Evolutionary conservation across 2,329 filamentous ascomycete genomes (phyloP), one percentile per base, ranked within the genome.

Genomic region (Sarocladium brachiariae): DNA sequence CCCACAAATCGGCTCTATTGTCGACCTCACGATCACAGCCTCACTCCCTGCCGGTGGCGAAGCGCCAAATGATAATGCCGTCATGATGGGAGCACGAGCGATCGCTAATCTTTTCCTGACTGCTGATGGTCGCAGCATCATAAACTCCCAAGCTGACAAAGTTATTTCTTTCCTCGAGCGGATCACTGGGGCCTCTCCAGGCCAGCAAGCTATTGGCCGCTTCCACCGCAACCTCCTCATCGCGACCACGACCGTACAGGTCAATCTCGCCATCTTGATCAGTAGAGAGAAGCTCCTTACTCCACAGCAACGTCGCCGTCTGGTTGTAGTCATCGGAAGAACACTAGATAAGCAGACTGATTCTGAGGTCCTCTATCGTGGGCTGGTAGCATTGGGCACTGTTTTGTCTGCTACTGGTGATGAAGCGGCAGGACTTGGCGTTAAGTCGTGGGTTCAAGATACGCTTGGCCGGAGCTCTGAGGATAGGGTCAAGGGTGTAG

Each of bases 81-180:
- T 82, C 10, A 96, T 97, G 85, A 87, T 99, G 74, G 84, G 86
- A 0, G 75, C 89, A 11, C 86, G 93, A 3, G 80, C 85, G 13
- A 75, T 97, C 46, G 84, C 83, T 25, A 99, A 99, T 59, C 72
- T 96, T 7, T 96, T 96, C 62, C 78, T 81, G 53, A 88, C 87
- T 0, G 71, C 80, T 0, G 75, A 84, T 51, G 93, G 93, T 14
- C 81, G 87, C 19, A 70, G 73, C 41, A 69, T 89, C 3, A 80
- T 83, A 5, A 76, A 80, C 38, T 80, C 84, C 1, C 66, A 75
- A 14, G 66, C 69, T 18, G 78, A 84, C 35, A 73, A 77, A 34
- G 78, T 86, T 4, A 71, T 88, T 4, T 67, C 72, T 2, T 77
- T 86, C 24, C 70, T 95, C 8, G 77, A 84, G 49, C 77, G 79